Percentiles rank a stretch among this genome's conserved stretches.
phyloP scores from a whole-genome alignment of 352 stramenopile genomes.

The Pythium chondricola region DNA sequence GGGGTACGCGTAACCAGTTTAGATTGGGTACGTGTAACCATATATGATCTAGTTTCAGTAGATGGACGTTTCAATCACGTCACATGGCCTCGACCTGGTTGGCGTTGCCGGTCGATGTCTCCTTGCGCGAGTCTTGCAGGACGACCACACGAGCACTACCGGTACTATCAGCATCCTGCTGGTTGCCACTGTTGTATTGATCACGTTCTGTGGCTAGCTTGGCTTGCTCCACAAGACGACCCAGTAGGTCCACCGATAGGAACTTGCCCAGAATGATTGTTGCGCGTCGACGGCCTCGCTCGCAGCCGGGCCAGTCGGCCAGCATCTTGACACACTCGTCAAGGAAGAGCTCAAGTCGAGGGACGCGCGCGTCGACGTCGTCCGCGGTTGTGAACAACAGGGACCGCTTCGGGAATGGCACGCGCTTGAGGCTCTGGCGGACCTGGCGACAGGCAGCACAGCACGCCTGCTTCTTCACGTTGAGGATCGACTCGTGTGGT shows the following conservation, averaged over 20 bases:
- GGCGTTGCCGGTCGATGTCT: neutral
- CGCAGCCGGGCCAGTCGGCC: conserved; percentile 38
- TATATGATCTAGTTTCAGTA: too few relatives aligned
- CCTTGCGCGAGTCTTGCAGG: too few relatives aligned
- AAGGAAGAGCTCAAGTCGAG: conserved; percentile 49
- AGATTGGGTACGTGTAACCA: too few relatives aligned
- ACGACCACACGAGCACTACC: too few relatives aligned
- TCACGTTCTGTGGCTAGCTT: conserved; percentile 4
- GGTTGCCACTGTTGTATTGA: neutral
- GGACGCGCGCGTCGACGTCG: conserved; percentile 40
- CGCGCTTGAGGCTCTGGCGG: conserved; percentile 26
- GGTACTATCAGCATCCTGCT: neutral
- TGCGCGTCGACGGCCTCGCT: conserved; percentile 39
- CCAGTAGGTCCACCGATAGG: conserved; percentile 39
- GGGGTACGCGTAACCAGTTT: too few relatives aligned
- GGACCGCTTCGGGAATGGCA: conserved; percentile 49
- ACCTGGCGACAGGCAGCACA: conserved; percentile 34
- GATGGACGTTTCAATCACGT: too few relatives aligned
- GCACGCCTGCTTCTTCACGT: conserved; percentile 9
- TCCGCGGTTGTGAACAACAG: conserved; percentile 34
- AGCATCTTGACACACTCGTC: conserved; percentile 29
- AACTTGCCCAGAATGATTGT: conserved; percentile 41
- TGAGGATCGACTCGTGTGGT: too few relatives aligned
- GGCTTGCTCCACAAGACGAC: conserved; percentile 2
- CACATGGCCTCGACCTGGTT: neutral